Evolutionary conservation across 441 rosid genomes (phyloP).

Genomic region (Jatropha podagrica): DNA sequence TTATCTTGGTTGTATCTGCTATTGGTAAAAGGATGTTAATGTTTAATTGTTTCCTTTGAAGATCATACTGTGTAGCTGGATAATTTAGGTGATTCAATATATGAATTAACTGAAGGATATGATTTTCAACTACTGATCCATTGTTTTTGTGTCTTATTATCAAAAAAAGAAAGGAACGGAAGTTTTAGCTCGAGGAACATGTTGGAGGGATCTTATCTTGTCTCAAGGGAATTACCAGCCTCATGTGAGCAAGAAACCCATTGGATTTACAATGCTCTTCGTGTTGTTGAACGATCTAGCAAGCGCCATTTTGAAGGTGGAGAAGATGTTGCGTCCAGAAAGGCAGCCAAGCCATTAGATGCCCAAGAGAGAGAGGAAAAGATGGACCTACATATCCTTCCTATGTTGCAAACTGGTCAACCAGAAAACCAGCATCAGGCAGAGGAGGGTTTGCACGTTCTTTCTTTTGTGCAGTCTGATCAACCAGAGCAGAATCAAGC

Average conservation of each 20-base stretch:
- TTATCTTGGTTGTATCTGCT: slow-evolving; percentile 1
- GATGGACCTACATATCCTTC: slow-evolving; percentile 11
- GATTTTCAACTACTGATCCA: slow-evolving; percentile 15
- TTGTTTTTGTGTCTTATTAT: slow-evolving; percentile 19
- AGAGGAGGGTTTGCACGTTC: not conserved
- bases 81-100: not conserved
- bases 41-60: slow-evolving; percentile 14
- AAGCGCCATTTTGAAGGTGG: slow-evolving; percentile 41
- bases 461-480: not conserved
- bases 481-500: not conserved
- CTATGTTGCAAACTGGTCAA: not conserved
- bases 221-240: slow-evolving; percentile 45
- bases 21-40: not conserved
- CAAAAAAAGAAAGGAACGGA: slow-evolving; percentile 22
- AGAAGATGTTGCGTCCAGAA: slow-evolving; percentile 28
- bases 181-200: slow-evolving; percentile 28
- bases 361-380: slow-evolving; percentile 13
- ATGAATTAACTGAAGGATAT: slow-evolving; percentile 21
- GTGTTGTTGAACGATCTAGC: slow-evolving; percentile 34
- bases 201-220: slow-evolving; percentile 50
- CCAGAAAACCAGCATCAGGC: slow-evolving; percentile 4
- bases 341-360: slow-evolving; percentile 29
- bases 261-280: slow-evolving; percentile 43
- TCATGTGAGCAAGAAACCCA: slow-evolving; percentile 45
- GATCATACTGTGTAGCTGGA: slow-evolving; percentile 3